phyloP scores from a whole-genome alignment of 2,329 filamentous ascomycete species.

The Aspergillus costaricaensis region DNA sequence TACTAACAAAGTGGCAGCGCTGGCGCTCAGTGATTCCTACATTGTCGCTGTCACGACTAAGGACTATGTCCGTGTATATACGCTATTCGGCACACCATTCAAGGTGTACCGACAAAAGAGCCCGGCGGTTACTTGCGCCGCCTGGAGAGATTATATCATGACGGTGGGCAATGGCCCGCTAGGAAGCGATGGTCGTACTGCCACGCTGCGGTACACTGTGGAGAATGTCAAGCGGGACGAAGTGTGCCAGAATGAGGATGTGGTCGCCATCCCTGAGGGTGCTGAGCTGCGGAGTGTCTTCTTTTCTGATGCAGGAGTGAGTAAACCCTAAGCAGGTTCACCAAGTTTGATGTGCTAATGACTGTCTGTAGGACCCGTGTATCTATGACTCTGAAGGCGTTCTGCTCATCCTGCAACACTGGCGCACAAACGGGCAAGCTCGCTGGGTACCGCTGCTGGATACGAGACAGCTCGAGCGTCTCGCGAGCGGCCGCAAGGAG shows the following conservation, averaged over 20 bases:
- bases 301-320: slow-evolving; percentile 86
- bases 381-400: slow-evolving; percentile 94
- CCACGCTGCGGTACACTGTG: slow-evolving; percentile 83
- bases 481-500: slow-evolving; percentile 80
- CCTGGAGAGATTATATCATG: slow-evolving; percentile 94
- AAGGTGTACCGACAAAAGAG: slow-evolving; percentile 91
- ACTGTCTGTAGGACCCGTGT: slow-evolving; percentile 71
- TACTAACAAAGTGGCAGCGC: slow-evolving; percentile 52
- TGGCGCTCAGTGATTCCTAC: slow-evolving; percentile 89
- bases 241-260: slow-evolving; percentile 91
- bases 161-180: slow-evolving; percentile 92
- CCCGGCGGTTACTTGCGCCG: slow-evolving; percentile 88
- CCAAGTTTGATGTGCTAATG: slow-evolving; percentile 11
- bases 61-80: slow-evolving; percentile 90
- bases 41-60: slow-evolving; percentile 83
- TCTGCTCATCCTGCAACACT: slow-evolving; percentile 83
- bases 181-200: slow-evolving; percentile 68
- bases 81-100: slow-evolving; percentile 85
- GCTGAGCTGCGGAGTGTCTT: slow-evolving; percentile 78
- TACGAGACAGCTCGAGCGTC: slow-evolving; percentile 77
- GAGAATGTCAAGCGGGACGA: slow-evolving; percentile 93
- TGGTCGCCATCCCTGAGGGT: slow-evolving; percentile 77
- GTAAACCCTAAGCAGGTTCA: slow-evolving; percentile 28
- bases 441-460: slow-evolving; percentile 92
- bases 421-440: slow-evolving; percentile 81